Evolutionary conservation across 805 yeast genomes (phyloP).

Genomic region (Wickerhamiella galacta): DNA sequence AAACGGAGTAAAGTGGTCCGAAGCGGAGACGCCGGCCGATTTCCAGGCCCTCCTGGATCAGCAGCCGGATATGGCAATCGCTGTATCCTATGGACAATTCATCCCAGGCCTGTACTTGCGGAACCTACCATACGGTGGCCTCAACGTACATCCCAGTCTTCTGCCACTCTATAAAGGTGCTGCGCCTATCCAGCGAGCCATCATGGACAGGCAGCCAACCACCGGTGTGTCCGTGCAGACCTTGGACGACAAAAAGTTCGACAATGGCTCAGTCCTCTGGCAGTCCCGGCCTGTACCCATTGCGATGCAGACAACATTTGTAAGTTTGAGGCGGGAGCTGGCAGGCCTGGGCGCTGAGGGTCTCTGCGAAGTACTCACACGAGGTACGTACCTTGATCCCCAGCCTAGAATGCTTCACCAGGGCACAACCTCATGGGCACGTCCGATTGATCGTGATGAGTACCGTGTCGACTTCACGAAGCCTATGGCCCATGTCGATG

Average conservation of each 20-base stretch:
- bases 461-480: conserved; percentile 5
- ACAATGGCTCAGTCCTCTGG: conserved; percentile 50
- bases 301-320: conserved; percentile 27
- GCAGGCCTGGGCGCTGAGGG: conserved; percentile 48
- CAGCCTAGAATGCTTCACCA: background rate
- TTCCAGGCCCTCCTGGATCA: conserved; percentile 4
- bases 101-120: conserved; percentile 49
- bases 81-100: conserved; percentile 76
- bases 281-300: conserved; percentile 36
- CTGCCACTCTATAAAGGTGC: conserved; percentile 73
- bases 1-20: conserved; percentile 7
- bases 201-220: conserved; percentile 39
- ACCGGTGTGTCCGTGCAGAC: conserved; percentile 89
- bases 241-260: conserved; percentile 74
- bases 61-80: conserved; percentile 45
- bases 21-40: conserved; percentile 9
- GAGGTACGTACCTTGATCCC: conserved; percentile 17
- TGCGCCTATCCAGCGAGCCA: conserved; percentile 71
- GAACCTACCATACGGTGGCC: conserved; percentile 40
- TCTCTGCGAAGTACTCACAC: conserved; percentile 29
- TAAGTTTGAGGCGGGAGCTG: conserved; percentile 32
- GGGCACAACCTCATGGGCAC: conserved; percentile 7
- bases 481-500: conserved; percentile 5
- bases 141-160: conserved; percentile 86
- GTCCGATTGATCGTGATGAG: conserved; percentile 5